phyloP scores from a whole-genome alignment of 352 stramenopile genomes.

The Phytophthora podocarpi region DNA sequence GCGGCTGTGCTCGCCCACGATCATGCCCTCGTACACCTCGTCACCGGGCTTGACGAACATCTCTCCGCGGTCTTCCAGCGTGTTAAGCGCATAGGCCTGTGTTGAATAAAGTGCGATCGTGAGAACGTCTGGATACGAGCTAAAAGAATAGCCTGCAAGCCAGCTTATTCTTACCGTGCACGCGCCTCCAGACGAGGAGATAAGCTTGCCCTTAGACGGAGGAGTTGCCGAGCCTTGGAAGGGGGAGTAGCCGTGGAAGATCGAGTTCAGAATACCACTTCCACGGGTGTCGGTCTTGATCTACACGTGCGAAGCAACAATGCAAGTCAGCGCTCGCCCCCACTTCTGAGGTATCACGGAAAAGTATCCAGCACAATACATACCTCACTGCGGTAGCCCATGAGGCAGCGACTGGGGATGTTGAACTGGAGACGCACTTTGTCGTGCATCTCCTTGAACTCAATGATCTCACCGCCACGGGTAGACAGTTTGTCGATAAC shows the following conservation, averaged over 20 bases:
- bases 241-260: conserved; percentile 96
- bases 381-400: conserved; percentile 95
- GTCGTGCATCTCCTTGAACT: conserved; percentile 93
- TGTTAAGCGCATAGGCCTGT: conserved; percentile 92
- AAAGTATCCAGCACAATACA: conserved; percentile 9
- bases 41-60: conserved; percentile 97
- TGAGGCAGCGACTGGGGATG: conserved; percentile 95
- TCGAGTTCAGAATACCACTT: conserved; percentile 96
- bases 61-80: conserved; percentile 92
- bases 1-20: conserved; percentile 97
- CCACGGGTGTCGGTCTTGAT: conserved; percentile 96
- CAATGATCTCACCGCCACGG: conserved; percentile 93
- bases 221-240: conserved; percentile 72
- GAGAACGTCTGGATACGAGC: neutral
- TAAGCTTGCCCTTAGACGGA: conserved; percentile 86
- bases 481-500: conserved; percentile 97
- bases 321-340: conserved; percentile 2
- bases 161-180: conserved; percentile 50
- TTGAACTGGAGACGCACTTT: conserved; percentile 96
- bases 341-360: neutral
- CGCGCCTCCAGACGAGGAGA: conserved; percentile 70
- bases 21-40: conserved; percentile 97
- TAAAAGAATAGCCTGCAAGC: neutral
- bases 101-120: neutral
- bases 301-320: conserved; percentile 39